These are phyloP conservation scores for Orobanche coerulescens DNA, from an alignment of 257 asterid species.

Conservation along the genomic window DNA sequence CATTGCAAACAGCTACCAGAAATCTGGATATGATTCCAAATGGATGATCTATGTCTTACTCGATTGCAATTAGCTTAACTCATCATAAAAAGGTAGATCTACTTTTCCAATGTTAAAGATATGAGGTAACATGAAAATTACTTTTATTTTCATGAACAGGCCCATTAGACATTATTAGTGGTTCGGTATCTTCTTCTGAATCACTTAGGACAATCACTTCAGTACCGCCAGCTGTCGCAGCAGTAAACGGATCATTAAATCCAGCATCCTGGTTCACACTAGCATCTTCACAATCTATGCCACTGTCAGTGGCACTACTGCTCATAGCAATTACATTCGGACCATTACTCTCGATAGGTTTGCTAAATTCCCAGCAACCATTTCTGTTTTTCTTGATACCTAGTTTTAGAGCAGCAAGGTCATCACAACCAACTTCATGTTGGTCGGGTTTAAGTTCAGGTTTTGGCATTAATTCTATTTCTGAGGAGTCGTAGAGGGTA, in stretches of 20 bases:
- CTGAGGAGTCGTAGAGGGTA: slow-evolving; percentile 36
- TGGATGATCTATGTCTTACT: not conserved
- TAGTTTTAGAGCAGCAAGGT: slow-evolving; percentile 60
- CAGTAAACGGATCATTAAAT: slow-evolving; percentile 30
- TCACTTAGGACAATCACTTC: slow-evolving; percentile 80
- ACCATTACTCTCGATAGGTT: slow-evolving; percentile 42
- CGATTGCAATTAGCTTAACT: not conserved
- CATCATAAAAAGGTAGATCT: slow-evolving; percentile 38
- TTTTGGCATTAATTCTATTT: slow-evolving; percentile 60
- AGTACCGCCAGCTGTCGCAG: slow-evolving; percentile 44
- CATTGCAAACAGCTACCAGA: slow-evolving; percentile 17
- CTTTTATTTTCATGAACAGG: slow-evolving; percentile 24
- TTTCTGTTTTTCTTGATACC: slow-evolving; percentile 67
- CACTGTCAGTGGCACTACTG: slow-evolving; percentile 87
- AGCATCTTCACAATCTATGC: slow-evolving; percentile 74
- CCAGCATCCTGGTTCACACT: slow-evolving; percentile 83
- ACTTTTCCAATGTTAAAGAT: slow-evolving; percentile 21
- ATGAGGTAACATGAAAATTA: not conserved
- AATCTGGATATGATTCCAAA: not conserved
- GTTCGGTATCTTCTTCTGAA: slow-evolving; percentile 74
- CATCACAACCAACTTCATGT: slow-evolving; percentile 70
- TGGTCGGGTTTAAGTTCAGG: slow-evolving; percentile 52
- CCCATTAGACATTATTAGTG: slow-evolving; percentile 32
- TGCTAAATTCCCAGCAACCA: slow-evolving; percentile 82
- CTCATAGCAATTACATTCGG: slow-evolving; percentile 60